Base-by-base conservation (phyloP, 2,329 filamentous ascomycete species). In the Dactylonectria estremocensis region DNA sequence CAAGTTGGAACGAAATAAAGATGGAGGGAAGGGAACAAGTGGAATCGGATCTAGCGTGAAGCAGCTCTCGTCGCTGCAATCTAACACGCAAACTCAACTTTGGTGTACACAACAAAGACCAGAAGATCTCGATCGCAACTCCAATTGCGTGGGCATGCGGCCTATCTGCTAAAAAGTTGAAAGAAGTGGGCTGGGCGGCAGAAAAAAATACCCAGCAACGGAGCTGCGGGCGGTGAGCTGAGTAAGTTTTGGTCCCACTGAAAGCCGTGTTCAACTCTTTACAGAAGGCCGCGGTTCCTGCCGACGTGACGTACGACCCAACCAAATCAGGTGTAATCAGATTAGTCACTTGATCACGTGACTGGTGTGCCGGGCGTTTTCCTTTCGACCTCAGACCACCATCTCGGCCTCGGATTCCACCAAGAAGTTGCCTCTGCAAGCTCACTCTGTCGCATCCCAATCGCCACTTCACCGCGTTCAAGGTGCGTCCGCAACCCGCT, bases 311-410 rank as follows among this genome's bases (percentile, higher is more conserved):
- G 64, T 64, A 69, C 60, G 67, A 71, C 37, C 54, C 55, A 50
- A 62, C 66, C 66, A 71, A 50, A 70, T 61, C 63, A 50, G 35
- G 46, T 10, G 14, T 11, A 66, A 60, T 68, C 61, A 52, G 11
- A 66, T 68, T 69, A 61, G 31, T 68, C 77, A 78, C 74, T 60
- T 72, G 67, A 0, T 0, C 70, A 73, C 69, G 75, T 77, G 75
- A 77, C 57, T 24, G 43, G 8, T 37, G 31, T 14, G 66, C 64
- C 68, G 70, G 74, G 76, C 76, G 68, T 77, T 74, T 78, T 71
- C 66, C 73, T 69, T 70, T 74, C 70, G 71, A 77, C 77, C 77
- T 80, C 77, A 74, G 72, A 76, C 77, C 75, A 79, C 58, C 72
- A 70, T 72, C 70, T 72, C 67, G 68, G 72, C 72, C 74, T 76